Evolutionary conservation across 768 basidiomycete genomes (phyloP), one percentile per base, ranked within the genome.

Genomic region (Gloeopeniophorella convolvens): DNA sequence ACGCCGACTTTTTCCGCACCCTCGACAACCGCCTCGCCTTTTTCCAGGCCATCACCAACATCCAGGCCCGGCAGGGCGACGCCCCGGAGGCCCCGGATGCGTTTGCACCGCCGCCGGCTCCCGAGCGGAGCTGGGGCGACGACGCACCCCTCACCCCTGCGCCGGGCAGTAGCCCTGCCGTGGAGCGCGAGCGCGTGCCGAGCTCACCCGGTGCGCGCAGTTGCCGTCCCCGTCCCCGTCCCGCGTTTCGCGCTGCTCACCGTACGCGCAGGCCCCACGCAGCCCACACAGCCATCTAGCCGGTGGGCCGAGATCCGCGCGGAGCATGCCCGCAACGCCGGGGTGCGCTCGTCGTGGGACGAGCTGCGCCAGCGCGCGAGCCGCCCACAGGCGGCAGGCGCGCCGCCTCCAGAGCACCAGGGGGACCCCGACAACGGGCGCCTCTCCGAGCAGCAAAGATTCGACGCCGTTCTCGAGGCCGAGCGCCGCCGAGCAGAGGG

Each of bases 271-370:
- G 41, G 31, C 12, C 33, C 26, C 20, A 18, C 46, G 30, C 27
- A 33, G 5, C 16, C 28, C 20, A 36, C 49, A 27, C 46, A 26
- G 48, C 49, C 62, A 42, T 51, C 50, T 31, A 76, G 66, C 44
- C 76, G 70, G 52, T 88, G 85, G 85, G 82, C 84, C 28, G 74
- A 81, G 54, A 80, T 88, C 40, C 79, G 84, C 46, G 68, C 70
- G 36, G 75, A 68, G 27, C 82, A 82, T 51, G 68, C 67, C 13
- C 64, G 68, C 16, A 67, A 64, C 26, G 50, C 65, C 13, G 70
- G 64, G 31, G 60, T 63, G 33, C 63, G 62, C 3, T 85, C 85
- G 16, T 71, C 82, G 3, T 87, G 85, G 85, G 85, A 87, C 58
- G 63, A 67, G 21, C 69, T 88, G 18, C 78, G 85, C 27, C 80